Base-by-base conservation (phyloP, 2,329 filamentous ascomycete genomes). In the Pseudogymnoascus sp. region DNA sequence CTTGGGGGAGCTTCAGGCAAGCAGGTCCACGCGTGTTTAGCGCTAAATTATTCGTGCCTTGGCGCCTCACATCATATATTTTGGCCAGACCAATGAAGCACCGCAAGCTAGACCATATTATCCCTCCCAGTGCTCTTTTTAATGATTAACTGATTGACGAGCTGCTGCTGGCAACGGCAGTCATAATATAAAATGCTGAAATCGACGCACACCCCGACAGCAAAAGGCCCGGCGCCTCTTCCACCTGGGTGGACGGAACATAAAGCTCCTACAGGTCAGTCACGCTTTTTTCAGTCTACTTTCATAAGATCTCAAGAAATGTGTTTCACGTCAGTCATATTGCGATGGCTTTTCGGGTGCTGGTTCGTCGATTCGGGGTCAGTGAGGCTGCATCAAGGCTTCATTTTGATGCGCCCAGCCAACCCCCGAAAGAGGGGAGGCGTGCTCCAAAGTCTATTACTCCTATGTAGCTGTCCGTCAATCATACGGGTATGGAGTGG, bases 221-320 rank as follows among this genome's bases (percentile, higher is more conserved):
- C 60, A 14, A 57, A 64, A n/a, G 58, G 64, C 20, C 66, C 61
- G 11, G 78, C 83, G 50, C 84, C 89, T 35, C 78, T 97, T 0
- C 87, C 86, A 28, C 79, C 86, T 43, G 91, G 90, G 65, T 97
- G 92, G 92, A 90, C 89, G n/a, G 90, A 96, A 74, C 91, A 97
- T 76, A 92, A 87, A 74, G 91, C 92, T 59, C 92, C 91, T 5
- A 87, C 88, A 58, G 84, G 84, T 83, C 74, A 61, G 74, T 71
- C 63, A 25, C n/a, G 37, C 8, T 58, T 58, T 39, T 39, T 30
- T 58, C 57, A 18, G 18, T 4, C n/a, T 16, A 38, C 14, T 25
- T 28, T 38, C 25, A 30, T 38, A 9, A 16, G 18, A 34, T 58
- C 57, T 38, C 12, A 3, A 28, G 9, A 38, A 30, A 37, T 38